phyloP scores from a whole-genome alignment of 768 basidiomycete species.

The Suillus subaureus region DNA sequence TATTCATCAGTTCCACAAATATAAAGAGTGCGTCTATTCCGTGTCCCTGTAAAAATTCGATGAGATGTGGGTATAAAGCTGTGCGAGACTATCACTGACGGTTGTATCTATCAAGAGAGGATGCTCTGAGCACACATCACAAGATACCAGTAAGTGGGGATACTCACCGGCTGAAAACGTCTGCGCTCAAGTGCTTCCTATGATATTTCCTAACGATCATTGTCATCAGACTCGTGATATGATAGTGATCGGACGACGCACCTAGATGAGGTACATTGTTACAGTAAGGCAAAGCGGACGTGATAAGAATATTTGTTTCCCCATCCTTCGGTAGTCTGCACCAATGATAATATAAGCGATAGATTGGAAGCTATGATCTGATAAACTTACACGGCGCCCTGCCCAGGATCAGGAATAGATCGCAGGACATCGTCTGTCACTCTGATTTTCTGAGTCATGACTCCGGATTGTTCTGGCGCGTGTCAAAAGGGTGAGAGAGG shows the following conservation, averaged over 20 bases:
- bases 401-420: slow-evolving; percentile 53
- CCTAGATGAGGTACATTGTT: slow-evolving; percentile 98
- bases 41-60: slow-evolving; percentile 44
- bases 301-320: slow-evolving; percentile 86
- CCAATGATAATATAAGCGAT: not conserved
- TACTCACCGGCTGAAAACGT: slow-evolving; percentile 90
- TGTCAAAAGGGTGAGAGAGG: not conserved
- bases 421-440: slow-evolving; percentile 51
- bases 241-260: slow-evolving; percentile 34
- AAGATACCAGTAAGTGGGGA: not conserved
- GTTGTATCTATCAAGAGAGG: slow-evolving; percentile 49
- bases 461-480: not conserved
- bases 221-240: not conserved
- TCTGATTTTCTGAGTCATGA: slow-evolving; percentile 59
- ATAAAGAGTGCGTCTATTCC: slow-evolving; percentile 89
- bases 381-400: slow-evolving; percentile 45
- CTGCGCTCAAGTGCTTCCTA: slow-evolving; percentile 97
- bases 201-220: slow-evolving; percentile 68
- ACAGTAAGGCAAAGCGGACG: slow-evolving; percentile 94
- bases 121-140: slow-evolving; percentile 4
- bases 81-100: slow-evolving; percentile 41
- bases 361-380: not conserved
- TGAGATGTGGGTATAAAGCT: slow-evolving; percentile 24
- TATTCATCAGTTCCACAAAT: slow-evolving; percentile 99
- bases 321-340: slow-evolving; percentile 78